Percentiles rank a stretch among this genome's conserved stretches.
Evolutionary conservation across 495 filamentous ascomycete species (phyloP).

Genomic region (Amniculicola lignicola): DNA sequence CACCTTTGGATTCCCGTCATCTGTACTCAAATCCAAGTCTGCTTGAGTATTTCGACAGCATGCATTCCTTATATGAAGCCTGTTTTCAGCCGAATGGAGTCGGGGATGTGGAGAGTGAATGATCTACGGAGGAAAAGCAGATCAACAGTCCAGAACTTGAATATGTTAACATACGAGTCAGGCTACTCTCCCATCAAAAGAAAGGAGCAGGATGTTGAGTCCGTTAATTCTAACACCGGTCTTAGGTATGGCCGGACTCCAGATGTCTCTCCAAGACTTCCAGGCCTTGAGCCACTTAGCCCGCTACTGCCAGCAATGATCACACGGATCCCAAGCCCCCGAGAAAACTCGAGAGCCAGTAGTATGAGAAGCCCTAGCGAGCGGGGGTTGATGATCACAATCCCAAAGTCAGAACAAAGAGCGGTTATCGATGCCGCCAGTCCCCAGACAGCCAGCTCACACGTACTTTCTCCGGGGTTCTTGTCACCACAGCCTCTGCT

Average conservation of each 20-base stretch:
- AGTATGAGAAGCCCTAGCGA: conserved; percentile 12
- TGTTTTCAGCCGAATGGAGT: conserved; percentile 12
- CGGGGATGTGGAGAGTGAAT: conserved; percentile 5
- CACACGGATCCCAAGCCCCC: conserved; percentile 9
- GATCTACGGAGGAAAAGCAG: conserved; percentile 3
- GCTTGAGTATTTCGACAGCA: conserved; percentile 21
- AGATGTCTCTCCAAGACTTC: conserved; percentile 19
- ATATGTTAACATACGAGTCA: neutral
- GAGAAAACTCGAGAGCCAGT: neutral
- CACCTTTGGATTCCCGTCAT: conserved; percentile 27
- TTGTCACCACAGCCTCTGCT: conserved; percentile 24
- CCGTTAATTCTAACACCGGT: neutral
- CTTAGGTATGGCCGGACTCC: conserved; percentile 4
- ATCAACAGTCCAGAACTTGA: neutral
- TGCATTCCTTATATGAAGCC: conserved; percentile 29
- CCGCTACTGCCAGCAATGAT: no score
- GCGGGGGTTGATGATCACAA: conserved; percentile 12
- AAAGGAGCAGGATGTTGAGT: conserved; percentile 7
- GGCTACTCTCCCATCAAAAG: neutral
- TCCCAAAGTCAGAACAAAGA: conserved; percentile 6
- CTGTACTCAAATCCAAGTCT: conserved; percentile 26
- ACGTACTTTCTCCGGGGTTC: conserved; percentile 18
- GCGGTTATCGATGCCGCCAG: neutral
- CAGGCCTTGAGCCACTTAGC: conserved; percentile 14
- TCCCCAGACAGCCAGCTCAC: conserved; percentile 23